Percentiles rank a stretch among this genome's conserved stretches.
Evolutionary conservation across 805 yeast genomes (phyloP).

Genomic region (Saccharomycopsis capsularis): DNA sequence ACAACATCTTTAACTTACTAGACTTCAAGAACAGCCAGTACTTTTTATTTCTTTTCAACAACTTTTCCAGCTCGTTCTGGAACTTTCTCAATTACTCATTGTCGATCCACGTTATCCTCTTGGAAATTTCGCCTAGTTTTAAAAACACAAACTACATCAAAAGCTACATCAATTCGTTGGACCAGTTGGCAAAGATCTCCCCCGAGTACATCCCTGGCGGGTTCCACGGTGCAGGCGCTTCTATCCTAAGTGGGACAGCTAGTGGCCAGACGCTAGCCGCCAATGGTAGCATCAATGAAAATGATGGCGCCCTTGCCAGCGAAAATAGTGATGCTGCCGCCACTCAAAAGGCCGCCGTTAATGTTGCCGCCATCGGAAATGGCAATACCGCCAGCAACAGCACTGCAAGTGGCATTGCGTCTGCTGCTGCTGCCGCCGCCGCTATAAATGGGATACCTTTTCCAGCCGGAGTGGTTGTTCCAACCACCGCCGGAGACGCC

Average conservation of each 20-base stretch:
- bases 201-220: constrained; percentile 11
- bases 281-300: not conserved
- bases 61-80: constrained; percentile 15
- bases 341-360: not conserved
- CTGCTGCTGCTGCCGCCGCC: too few species aligned
- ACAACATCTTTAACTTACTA: constrained; percentile 3
- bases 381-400: not conserved
- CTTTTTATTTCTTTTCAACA: not conserved
- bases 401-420: not conserved
- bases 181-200: constrained; percentile 14
- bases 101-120: constrained; percentile 15
- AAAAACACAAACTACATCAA: constrained; percentile 7
- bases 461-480: too few species aligned
- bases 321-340: not conserved
- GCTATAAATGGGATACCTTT: not conserved
- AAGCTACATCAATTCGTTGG: constrained; percentile 11
- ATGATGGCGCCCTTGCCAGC: not conserved
- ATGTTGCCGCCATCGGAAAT: not conserved
- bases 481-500: not conserved
- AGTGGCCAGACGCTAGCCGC: not conserved
- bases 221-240: not conserved
- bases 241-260: not conserved
- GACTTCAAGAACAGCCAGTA: not conserved
- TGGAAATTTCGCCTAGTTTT: constrained; percentile 15
- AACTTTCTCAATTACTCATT: constrained; percentile 4